phyloP scores from a whole-genome alignment of 2,329 filamentous ascomycete genomes.

The Harringtonia aguacate region DNA sequence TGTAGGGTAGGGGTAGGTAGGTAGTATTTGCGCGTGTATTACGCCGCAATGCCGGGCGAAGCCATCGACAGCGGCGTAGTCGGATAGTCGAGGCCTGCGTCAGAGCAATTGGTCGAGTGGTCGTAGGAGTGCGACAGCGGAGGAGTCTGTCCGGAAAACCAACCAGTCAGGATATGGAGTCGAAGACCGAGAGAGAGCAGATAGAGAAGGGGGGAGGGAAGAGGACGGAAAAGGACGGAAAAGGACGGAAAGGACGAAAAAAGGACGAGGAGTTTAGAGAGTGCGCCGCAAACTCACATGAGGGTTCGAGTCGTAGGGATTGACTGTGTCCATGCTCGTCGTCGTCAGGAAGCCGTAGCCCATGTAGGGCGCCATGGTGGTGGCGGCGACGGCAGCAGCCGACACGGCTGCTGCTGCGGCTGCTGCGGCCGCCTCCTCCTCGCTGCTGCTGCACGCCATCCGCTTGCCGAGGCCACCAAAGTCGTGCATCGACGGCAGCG shows the following conservation, averaged over 20 bases:
- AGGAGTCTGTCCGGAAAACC: conserved; percentile 50
- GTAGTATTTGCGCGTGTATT: neutral
- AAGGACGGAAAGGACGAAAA: too few species aligned
- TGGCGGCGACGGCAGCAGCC: conserved; percentile 30
- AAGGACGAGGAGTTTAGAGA: too few species aligned
- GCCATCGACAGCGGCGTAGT: conserved; percentile 62
- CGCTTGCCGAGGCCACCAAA: conserved; percentile 60
- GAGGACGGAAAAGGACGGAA: conserved; percentile 5
- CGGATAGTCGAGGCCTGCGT: conserved; percentile 51
- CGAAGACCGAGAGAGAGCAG: neutral
- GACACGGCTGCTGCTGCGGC: neutral
- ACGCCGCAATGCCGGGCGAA: conserved; percentile 45
- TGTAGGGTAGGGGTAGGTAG: too few species aligned
- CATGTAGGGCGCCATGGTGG: conserved; percentile 54
- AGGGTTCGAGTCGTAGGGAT: conserved; percentile 58
- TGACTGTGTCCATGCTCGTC: conserved; percentile 50
- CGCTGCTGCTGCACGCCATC: conserved; percentile 36
- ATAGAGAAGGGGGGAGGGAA: neutral
- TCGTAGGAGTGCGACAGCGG: conserved; percentile 66
- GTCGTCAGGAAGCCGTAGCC: conserved; percentile 55
- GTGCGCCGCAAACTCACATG: conserved; percentile 57
- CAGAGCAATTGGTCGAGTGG: conserved; percentile 52
- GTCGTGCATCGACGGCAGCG: conserved; percentile 54
- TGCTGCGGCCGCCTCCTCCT: neutral
- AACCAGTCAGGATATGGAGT: conserved; percentile 28